Evolutionary conservation across 2,329 filamentous ascomycete genomes (phyloP), one percentile per base, ranked within the genome.

Genomic region (Colletotrichum sp.): DNA sequence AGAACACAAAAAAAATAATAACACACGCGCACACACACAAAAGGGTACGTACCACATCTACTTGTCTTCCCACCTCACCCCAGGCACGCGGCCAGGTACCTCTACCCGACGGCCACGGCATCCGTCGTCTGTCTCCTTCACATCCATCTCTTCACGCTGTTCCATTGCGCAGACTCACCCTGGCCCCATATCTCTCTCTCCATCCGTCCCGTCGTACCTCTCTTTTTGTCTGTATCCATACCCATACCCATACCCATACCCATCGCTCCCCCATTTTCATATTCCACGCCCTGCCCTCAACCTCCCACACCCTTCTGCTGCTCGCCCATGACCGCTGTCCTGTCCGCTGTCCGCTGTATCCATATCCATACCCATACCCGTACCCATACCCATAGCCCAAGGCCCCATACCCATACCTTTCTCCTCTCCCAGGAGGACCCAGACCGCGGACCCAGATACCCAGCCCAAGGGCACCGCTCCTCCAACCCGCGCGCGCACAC

Each of bases 41-140:
- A 36, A 30, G 39, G 55, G 74, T 76, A 76, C 74, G 74, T 76
- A 74, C 74, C 57, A 15, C n/a, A 22, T 49, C 44, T 76, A 76
- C 74, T 27, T 69, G 71, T 19, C 44, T 39, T 49, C n/a, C 57
- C 29, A 32, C 65, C 73, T 29, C 12, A 19, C 44, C 70, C 22
- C 34, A 74, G 27, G 70, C 36, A 32, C 32, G 19, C 61, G 44
- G 64, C 49, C 25, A 76, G 74, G 70, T 76, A 69, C 65, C 64
- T 36, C 68, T 59, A 71, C 74, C 70, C 70, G 34, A 70, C 59
- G n/a, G 57, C 68, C 68, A 63, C 68, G 36, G n/a, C 44, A 39
- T 57, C 59, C 44, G 44, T 52, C 27, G 44, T 52, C 44, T 52
- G 44, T 52, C 44, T 52, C 44, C 44, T 52, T 52, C 44, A 52